Evolutionary conservation across 2,329 filamentous ascomycete species (phyloP), one percentile per base, ranked within the genome.

Genomic region (Colletotrichum viniferum): DNA sequence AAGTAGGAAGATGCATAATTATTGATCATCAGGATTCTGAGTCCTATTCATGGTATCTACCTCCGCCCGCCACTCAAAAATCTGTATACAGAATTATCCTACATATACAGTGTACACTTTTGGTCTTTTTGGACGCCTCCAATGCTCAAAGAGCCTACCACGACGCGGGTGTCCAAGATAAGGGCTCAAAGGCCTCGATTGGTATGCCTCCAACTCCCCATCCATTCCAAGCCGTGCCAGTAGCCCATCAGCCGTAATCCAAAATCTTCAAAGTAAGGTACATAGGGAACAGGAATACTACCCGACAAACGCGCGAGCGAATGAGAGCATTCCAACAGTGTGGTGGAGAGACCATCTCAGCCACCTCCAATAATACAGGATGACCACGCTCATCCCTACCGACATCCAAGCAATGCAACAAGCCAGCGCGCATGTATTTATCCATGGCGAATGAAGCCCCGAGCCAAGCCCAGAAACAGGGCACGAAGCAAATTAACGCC

Each of bases 61-160:
- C 28, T 36, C 12, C 52, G 30, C 64, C n/a, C 36, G 16, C 60
- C 64, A 69, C 58, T 28, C 55, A n/a, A 68, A 56, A 66, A 34
- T 43, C 71, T 62, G 52, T 69, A 69, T 74, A 74, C 71, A 76
- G 71, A 34, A 70, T 76, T 74, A 76, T 32, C 60, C 71, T 76
- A 76, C 71, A 76, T 74, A 70, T 74, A 74, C 74, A 76, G 48
- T 66, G 66, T 70, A 58, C 32, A 63, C 26, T 56, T 67, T 63
- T 52, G 18, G 56, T 32, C 43, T 68, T 73, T 75, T 68, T 28
- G 62, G 56, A 69, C 69, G 56, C 26, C 65, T 30, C 18, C 63
- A 21, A 18, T 63, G 60, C 32, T 36, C 48, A 28, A 16, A n/a
- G n/a, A 32, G 26, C 34, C n/a, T 69, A n/a, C 32, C 34, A 26